Evolutionary conservation across 1,284 basidiomycete genomes (phyloP).

Genomic region (Vanrija humicola): DNA sequence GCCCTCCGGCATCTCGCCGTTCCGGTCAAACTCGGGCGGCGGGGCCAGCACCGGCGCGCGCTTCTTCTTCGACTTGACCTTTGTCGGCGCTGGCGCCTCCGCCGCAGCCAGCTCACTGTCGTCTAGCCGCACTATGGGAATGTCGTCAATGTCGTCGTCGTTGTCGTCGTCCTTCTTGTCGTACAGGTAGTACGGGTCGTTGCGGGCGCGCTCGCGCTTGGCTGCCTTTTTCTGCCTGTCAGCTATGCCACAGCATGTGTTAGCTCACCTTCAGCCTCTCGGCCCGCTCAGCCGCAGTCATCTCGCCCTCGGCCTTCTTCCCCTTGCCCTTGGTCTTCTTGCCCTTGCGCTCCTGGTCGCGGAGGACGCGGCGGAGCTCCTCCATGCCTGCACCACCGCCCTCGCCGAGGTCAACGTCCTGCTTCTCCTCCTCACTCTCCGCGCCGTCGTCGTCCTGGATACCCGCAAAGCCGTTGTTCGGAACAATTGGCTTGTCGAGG

Average conservation of each 20-base stretch:
- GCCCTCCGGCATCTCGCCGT: constrained; percentile 78
- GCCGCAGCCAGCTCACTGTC: constrained; percentile 42
- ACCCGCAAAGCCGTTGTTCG: constrained; percentile 53
- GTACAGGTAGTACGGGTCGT: constrained; percentile 84
- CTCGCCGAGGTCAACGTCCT: constrained; percentile 31
- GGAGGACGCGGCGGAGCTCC: constrained; percentile 46
- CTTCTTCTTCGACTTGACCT: constrained; percentile 12
- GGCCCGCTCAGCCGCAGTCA: constrained; percentile 41
- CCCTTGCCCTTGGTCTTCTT: constrained; percentile 33
- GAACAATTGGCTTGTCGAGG: constrained; percentile 77
- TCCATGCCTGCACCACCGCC: constrained; percentile 48
- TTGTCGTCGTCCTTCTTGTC: constrained; percentile 51
- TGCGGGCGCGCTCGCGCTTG: constrained; percentile 64
- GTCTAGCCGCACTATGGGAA: constrained; percentile 78
- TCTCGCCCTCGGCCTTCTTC: constrained; percentile 27
- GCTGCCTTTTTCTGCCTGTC: constrained; percentile 64
- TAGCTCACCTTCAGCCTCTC: constrained; percentile 39
- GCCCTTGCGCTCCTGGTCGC: constrained; percentile 49
- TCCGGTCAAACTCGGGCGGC: constrained; percentile 58
- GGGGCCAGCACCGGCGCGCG: constrained; percentile 19
- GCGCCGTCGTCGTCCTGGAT: constrained; percentile 25
- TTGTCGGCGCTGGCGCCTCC: neutral
- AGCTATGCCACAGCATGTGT: no score
- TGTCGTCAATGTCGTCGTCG: constrained; percentile 69
- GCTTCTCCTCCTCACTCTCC: constrained; percentile 38